phyloP scores from a whole-genome alignment of 768 basidiomycete species.

The Rhodotorula kratochvilovae region DNA sequence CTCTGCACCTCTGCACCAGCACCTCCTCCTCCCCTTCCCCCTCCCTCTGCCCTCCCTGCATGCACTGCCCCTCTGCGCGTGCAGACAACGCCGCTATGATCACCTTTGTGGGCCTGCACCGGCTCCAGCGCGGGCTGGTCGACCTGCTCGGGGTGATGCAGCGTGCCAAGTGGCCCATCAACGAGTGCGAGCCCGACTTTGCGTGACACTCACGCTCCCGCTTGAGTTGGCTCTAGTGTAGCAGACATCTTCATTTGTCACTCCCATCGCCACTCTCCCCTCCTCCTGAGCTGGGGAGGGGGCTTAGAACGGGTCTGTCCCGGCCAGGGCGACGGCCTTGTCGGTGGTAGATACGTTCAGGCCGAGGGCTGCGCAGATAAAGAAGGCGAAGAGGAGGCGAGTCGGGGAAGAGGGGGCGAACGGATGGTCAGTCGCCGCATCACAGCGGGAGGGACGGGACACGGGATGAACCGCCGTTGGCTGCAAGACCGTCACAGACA shows the following conservation, averaged over 20 bases:
- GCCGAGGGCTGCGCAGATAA: not conserved
- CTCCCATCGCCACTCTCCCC: not conserved
- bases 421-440: no score
- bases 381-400: no score
- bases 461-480: not conserved
- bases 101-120: constrained; percentile 80
- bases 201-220: not conserved
- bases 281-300: no score
- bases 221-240: not conserved
- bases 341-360: not conserved
- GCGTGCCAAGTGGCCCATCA: constrained; percentile 73
- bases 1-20: constrained; percentile 76
- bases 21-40: constrained; percentile 29
- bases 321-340: not conserved
- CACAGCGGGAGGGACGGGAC: not conserved
- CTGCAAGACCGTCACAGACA: no score
- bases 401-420: no score
- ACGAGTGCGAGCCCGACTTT: constrained; percentile 51
- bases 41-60: no score
- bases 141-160: constrained; percentile 50
- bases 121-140: constrained; percentile 62
- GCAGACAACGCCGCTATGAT: constrained; percentile 97
- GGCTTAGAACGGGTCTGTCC: not conserved
- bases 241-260: not conserved
- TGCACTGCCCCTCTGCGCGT: not conserved